Evolutionary conservation across 2,329 filamentous ascomycete genomes (phyloP), one percentile per base, ranked within the genome.

Genomic region (Pseudogymnoascus sp.): DNA sequence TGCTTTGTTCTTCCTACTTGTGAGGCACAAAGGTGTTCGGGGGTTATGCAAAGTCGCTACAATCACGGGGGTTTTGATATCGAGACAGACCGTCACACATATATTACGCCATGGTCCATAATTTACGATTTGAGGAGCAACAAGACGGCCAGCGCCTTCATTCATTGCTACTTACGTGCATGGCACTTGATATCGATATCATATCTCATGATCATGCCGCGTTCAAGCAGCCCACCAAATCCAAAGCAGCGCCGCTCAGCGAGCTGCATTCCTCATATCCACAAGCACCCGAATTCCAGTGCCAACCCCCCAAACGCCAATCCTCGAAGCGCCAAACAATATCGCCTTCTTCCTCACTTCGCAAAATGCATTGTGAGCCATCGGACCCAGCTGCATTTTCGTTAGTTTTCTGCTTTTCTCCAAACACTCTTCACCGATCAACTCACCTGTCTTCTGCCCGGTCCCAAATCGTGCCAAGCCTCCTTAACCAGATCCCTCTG

Each of bases 331-430:
- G 51, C 51, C 5, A 57, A 34, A 34, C 10, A 19, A 34, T 8
- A 16, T 3, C 28, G 19, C 10, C 6, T 57, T 8, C 10, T 57
- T 19, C 48, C 19, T 57, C 28, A 57, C 13, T 11, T 34, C 11
- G n/a, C 25, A 34, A 57, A 57, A 57, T 57, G n/a, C 51, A 57
- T 57, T 34, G 51, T 19, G 28, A 57, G 51, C 51, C 51, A 57
- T 7, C 51, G 28, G n/a, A 57, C n/a, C 51, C 51, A 57, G 28
- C 51, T 57, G 10, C 5, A 11, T 21, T 14, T 34, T 19, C n/a
- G n/a, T 57, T 34, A 57, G 51, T 8, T 6, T 2, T 57, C 5
- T 57, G n/a, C 5, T 57, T 57, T 57, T 34, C 51, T 57, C 19
- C n/a, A 25, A 34, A 6, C 16, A 2, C 28, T n/a, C 4, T 2